Percentiles rank a stretch among this genome's conserved stretches.
phyloP scores from a whole-genome alignment of 176 grass and related monocot genomes.

The Eleusine indica region DNA sequence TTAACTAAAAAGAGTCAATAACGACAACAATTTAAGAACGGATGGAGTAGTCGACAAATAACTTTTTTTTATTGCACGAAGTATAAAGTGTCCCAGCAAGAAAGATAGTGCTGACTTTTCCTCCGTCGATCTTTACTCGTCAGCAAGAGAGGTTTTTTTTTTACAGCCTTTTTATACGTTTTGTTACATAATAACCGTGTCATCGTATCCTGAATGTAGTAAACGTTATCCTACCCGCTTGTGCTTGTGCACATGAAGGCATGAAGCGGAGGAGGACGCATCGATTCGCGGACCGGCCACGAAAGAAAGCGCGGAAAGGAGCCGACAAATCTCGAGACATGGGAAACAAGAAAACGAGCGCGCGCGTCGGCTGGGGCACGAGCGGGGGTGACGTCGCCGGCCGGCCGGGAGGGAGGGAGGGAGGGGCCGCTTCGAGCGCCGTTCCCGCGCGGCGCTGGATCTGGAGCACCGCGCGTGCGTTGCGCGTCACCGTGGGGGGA shows the following conservation, averaged over 20 bases:
- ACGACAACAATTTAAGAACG: no score
- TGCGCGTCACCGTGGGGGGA: background rate
- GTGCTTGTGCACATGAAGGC: background rate
- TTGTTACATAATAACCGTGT: no score
- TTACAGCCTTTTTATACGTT: background rate
- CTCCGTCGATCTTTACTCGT: no score
- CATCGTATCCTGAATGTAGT: background rate
- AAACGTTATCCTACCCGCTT: background rate
- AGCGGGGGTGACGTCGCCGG: slow-evolving; percentile 2
- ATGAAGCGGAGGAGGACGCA: background rate
- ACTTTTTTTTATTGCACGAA: no score
- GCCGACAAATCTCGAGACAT: slow-evolving; percentile 26
- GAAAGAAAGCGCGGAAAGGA: background rate
- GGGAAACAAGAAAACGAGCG: background rate
- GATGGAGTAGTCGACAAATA: no score
- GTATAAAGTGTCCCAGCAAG: no score
- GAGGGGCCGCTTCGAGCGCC: slow-evolving; percentile 7
- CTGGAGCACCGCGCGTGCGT: background rate
- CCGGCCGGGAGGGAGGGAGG: background rate
- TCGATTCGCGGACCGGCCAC: background rate
- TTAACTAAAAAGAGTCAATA: no score
- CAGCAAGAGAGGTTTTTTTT: no score
- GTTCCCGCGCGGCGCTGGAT: background rate
- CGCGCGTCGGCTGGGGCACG: background rate
- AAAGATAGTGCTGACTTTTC: background rate